These are phyloP conservation scores for Phaseolus coccineus DNA, from an alignment of 331 rosid species.

Conservation along the genomic window DNA sequence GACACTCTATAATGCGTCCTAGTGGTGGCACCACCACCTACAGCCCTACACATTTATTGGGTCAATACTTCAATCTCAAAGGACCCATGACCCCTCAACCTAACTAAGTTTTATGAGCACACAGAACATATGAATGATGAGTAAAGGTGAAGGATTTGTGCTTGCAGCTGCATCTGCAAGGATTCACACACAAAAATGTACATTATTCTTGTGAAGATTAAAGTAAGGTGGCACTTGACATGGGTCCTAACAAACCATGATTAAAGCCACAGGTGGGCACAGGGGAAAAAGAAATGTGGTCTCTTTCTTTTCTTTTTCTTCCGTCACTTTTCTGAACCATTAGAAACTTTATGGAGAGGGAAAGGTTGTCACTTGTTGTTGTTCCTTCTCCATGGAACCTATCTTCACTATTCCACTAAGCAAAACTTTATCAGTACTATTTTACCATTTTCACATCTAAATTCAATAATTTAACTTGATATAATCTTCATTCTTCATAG, in stretches of 20 bases:
- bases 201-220: constrained; percentile 68
- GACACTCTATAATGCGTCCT: constrained; percentile 25
- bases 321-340: constrained; percentile 53
- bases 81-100: constrained; percentile 5
- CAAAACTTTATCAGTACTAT: background rate
- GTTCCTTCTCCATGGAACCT: constrained; percentile 36
- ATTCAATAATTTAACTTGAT: constrained; percentile 6
- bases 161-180: constrained; percentile 42
- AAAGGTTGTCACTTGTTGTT: constrained; percentile 45
- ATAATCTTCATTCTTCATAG: background rate
- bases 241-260: constrained; percentile 75
- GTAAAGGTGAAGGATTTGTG: constrained; percentile 17
- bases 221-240: constrained; percentile 50
- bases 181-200: constrained; percentile 52
- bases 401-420: background rate
- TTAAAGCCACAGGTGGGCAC: constrained; percentile 69
- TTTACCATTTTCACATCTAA: constrained; percentile 24
- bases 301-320: constrained; percentile 30
- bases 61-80: constrained; percentile 28
- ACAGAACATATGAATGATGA: constrained; percentile 7
- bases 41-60: constrained; percentile 45
- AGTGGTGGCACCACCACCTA: constrained; percentile 37
- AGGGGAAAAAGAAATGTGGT: constrained; percentile 29
- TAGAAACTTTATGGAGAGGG: constrained; percentile 38
- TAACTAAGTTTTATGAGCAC: background rate